Percentiles rank a stretch among this genome's conserved stretches.
These are phyloP conservation scores for Acephala macrosclerotiorum DNA, from an alignment of 2,329 filamentous ascomycete genomes.

Conservation along the genomic window DNA sequence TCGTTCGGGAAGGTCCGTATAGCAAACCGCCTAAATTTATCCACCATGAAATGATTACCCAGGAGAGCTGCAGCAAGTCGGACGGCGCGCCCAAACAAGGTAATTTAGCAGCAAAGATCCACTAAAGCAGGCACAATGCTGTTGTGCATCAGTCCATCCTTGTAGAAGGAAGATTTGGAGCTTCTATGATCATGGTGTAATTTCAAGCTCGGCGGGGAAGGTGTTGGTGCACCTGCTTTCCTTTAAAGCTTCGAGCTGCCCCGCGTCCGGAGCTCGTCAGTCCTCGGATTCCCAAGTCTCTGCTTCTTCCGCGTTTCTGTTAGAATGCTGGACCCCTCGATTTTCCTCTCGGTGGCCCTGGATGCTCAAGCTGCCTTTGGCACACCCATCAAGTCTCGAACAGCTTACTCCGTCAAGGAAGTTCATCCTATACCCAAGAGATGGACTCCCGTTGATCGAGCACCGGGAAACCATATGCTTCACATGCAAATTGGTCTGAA, in stretches of 20 bases:
- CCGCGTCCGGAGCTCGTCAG: slow-evolving; percentile 5
- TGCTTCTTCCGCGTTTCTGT: background rate
- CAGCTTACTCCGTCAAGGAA: slow-evolving; percentile 61
- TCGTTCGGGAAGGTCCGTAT: slow-evolving; percentile 6
- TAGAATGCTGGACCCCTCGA: slow-evolving; percentile 20
- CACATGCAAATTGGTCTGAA: slow-evolving; percentile 65
- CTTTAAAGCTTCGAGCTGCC: slow-evolving; percentile 4
- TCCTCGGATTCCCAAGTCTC: slow-evolving; percentile 1
- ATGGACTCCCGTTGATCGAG: slow-evolving; percentile 56
- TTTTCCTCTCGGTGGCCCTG: slow-evolving; percentile 17
- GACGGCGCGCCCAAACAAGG: background rate
- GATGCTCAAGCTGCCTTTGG: slow-evolving; percentile 23
- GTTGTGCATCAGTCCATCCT: background rate
- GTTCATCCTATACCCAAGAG: slow-evolving; percentile 56
- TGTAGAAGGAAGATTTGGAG: background rate
- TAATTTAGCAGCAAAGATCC: background rate
- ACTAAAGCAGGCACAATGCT: slow-evolving; percentile 7
- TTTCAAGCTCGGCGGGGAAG: background rate
- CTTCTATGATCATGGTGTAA: background rate
- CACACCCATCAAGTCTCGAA: slow-evolving; percentile 47
- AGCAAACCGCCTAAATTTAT: background rate
- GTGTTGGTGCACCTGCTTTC: background rate
- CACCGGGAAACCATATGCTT: slow-evolving; percentile 56
- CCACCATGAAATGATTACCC: background rate
- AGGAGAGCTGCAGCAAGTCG: background rate